Percentiles rank a stretch among this genome's conserved stretches.
Conservation (phyloP, 1,139 yeast species). For the Trichomonascaceae sp. region DNA sequence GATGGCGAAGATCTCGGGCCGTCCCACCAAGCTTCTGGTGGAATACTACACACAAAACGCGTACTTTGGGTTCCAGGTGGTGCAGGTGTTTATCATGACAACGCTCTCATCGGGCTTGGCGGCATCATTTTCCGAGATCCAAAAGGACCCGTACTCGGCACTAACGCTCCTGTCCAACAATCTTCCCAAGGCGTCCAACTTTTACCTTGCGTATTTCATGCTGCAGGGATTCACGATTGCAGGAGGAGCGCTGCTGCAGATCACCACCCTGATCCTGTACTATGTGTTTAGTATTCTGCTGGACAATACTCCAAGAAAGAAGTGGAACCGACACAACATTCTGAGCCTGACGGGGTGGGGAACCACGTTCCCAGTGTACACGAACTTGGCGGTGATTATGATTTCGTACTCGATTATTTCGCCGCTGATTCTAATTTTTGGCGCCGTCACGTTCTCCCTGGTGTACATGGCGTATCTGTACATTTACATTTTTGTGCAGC, state of each 20-base stretch:
- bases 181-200: constrained; percentile 83
- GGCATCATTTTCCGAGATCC: constrained; percentile 55
- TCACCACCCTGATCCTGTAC: constrained; percentile 57
- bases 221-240: constrained; percentile 78
- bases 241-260: constrained; percentile 68
- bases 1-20: constrained; percentile 64
- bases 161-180: constrained; percentile 56
- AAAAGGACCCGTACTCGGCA: constrained; percentile 52
- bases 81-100: constrained; percentile 70
- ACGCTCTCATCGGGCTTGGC: constrained; percentile 76
- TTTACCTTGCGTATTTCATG: constrained; percentile 40
- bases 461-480: constrained; percentile 70
- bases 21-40: constrained; percentile 53
- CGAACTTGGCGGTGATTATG: constrained; percentile 69
- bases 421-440: constrained; percentile 62
- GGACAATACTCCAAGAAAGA: constrained; percentile 78
- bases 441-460: constrained; percentile 53
- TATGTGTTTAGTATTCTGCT: constrained; percentile 54
- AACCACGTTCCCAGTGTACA: constrained; percentile 71
- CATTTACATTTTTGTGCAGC: constrained; percentile 60
- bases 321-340: constrained; percentile 57
- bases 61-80: constrained; percentile 80
- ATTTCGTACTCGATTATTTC: constrained; percentile 73
- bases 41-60: constrained; percentile 77
- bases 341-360: constrained; percentile 73